Evolutionary conservation across 768 basidiomycete species (phyloP).

Genomic region (Tubosaeta sp.): DNA sequence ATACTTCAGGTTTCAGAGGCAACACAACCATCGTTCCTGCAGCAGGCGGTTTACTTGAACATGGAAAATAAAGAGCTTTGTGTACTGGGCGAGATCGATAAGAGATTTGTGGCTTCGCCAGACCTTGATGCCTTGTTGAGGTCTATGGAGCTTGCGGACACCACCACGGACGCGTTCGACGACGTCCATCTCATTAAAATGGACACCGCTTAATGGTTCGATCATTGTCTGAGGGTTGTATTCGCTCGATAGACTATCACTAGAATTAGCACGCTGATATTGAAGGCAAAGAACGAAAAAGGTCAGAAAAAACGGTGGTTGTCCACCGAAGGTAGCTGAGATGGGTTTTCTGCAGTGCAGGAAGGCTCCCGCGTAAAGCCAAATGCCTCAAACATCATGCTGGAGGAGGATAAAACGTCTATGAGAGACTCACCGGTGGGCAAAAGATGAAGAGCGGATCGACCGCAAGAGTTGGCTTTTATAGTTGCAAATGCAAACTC

Average conservation of each 20-base stretch:
- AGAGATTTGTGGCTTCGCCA: conserved; percentile 80
- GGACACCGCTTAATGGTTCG: conserved; percentile 31
- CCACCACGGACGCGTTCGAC: conserved; percentile 29
- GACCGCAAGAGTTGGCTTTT: conserved; percentile 6
- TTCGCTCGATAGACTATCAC: too few species aligned
- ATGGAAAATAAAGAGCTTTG: conserved; percentile 50
- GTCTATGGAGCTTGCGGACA: conserved; percentile 57
- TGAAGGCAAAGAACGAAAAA: neutral
- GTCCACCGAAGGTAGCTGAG: conserved; percentile 87
- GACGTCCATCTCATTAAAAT: conserved; percentile 53
- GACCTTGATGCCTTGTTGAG: conserved; percentile 71
- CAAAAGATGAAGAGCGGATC: conserved; percentile 3
- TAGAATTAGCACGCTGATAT: conserved; percentile 8
- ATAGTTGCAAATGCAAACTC: conserved; percentile 27
- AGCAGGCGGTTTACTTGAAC: conserved; percentile 80
- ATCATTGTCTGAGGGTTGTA: too few species aligned
- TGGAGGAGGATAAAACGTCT: conserved; percentile 28
- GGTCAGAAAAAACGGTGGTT: conserved; percentile 46
- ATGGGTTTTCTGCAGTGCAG: conserved; percentile 78
- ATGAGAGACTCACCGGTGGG: conserved; percentile 21
- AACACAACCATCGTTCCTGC: conserved; percentile 82
- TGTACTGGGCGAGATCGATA: conserved; percentile 83
- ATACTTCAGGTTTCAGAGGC: conserved; percentile 66
- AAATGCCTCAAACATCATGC: conserved; percentile 92
- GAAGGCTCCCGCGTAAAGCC: conserved; percentile 70